Conservation (phyloP, 2,329 filamentous ascomycete genomes). For the Fusarium chlamydosporum region DNA sequence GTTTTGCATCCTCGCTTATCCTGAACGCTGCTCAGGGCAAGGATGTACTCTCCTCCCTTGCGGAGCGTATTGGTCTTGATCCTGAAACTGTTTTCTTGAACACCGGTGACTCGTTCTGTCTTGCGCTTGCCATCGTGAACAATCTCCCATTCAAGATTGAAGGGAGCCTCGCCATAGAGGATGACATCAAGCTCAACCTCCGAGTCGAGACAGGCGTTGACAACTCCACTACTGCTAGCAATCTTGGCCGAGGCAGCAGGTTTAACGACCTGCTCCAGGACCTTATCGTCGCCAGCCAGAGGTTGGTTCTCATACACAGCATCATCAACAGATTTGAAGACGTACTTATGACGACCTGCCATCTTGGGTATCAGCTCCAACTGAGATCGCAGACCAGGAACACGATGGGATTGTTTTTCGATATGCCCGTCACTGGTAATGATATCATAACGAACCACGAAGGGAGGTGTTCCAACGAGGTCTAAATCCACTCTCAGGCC, state of each 20-base stretch:
- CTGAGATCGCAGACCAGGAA: conserved; percentile 84
- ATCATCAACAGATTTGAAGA: conserved; percentile 86
- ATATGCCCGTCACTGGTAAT: conserved; percentile 70
- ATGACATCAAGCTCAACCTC: conserved; percentile 79
- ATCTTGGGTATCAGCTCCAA: conserved; percentile 84
- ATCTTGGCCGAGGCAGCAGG: conserved; percentile 88
- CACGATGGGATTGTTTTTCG: conserved; percentile 67
- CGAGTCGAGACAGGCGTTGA: conserved; percentile 86
- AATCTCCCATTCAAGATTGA: conserved; percentile 91
- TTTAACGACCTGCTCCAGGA: conserved; percentile 90
- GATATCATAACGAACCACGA: conserved; percentile 83
- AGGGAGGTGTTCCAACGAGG: conserved; percentile 92
- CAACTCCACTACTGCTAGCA: conserved; percentile 65
- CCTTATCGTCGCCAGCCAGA: conserved; percentile 72
- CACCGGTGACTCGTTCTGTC: conserved; percentile 74
- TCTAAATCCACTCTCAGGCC: conserved; percentile 91
- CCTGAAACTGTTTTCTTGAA: conserved; percentile 73
- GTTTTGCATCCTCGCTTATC: conserved; percentile 90
- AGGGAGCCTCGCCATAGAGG: conserved; percentile 87
- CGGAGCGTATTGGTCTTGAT: conserved; percentile 82
- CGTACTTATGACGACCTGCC: conserved; percentile 89
- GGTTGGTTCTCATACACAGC: conserved; percentile 79
- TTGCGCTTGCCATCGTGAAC: conserved; percentile 89
- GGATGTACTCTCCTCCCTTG: conserved; percentile 89
- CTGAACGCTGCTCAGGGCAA: conserved; percentile 87